Evolutionary conservation across 2,329 filamentous ascomycete species (phyloP).

Genomic region (Paradendryphiella salina): DNA sequence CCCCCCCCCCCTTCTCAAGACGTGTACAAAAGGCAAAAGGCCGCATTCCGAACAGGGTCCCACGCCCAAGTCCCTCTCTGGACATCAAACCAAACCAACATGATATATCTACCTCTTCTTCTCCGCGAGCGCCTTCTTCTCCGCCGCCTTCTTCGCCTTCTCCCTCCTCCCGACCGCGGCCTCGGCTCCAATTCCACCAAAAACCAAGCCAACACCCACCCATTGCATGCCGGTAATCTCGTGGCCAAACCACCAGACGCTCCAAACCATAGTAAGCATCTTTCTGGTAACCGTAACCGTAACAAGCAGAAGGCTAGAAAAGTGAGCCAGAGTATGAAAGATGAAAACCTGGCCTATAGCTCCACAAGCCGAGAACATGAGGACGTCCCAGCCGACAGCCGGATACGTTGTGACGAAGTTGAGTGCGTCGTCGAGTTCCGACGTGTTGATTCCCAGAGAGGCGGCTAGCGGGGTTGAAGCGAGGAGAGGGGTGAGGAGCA

Average conservation of each 20-base stretch:
- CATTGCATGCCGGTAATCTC: conserved; percentile 85
- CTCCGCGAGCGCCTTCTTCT: conserved; percentile 46
- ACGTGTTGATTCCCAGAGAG: conserved; percentile 48
- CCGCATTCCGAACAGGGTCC: no score
- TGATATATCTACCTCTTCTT: conserved; percentile 16
- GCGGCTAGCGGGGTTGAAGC: conserved; percentile 59
- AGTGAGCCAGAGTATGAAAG: conserved; percentile 87
- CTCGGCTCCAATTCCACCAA: conserved; percentile 93
- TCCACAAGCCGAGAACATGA: conserved; percentile 87
- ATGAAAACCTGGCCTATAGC: conserved; percentile 97
- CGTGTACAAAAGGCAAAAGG: no score
- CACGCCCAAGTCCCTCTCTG: no score
- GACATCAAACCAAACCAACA: neutral
- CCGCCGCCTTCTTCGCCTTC: conserved; percentile 18
- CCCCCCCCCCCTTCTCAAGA: no score
- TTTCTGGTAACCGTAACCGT: conserved; percentile 97
- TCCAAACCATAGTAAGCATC: conserved; percentile 99
- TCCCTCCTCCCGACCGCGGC: conserved; percentile 66
- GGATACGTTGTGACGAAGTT: conserved; percentile 81
- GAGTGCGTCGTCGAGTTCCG: conserved; percentile 76
- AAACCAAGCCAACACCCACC: conserved; percentile 88
- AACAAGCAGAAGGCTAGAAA: conserved; percentile 87
- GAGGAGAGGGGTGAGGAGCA: conserved; percentile 79
- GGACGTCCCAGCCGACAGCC: conserved; percentile 79
- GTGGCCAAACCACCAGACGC: conserved; percentile 93